Evolutionary conservation across 352 stramenopile genomes (phyloP).

Genomic region (Pythium folliculosum): DNA sequence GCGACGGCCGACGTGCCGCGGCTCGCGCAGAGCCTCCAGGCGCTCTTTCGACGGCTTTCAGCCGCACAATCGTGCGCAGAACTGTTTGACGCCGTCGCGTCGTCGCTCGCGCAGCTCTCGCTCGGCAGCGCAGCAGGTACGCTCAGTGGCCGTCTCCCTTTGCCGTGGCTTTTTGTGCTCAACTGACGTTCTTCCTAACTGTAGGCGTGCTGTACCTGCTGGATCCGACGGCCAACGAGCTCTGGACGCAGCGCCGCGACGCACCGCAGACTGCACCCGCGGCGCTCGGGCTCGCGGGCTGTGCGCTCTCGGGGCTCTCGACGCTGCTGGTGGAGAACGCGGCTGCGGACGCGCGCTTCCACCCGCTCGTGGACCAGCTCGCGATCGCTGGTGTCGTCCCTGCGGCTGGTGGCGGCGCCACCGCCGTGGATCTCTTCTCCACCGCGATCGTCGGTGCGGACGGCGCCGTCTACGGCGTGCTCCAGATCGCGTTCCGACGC

Average conservation of each 20-base stretch:
- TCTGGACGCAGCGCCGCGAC: slow-evolving; percentile 63
- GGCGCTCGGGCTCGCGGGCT: slow-evolving; percentile 58
- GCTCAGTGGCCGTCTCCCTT: background rate
- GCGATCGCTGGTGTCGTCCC: slow-evolving; percentile 30
- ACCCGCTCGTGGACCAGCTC: slow-evolving; percentile 70
- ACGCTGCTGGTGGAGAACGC: slow-evolving; percentile 46
- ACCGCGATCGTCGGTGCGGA: slow-evolving; percentile 43
- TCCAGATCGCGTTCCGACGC: slow-evolving; percentile 47
- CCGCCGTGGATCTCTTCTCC: slow-evolving; percentile 38
- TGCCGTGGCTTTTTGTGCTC: too few relatives aligned
- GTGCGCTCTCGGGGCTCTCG: slow-evolving; percentile 38
- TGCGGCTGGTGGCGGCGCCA: background rate
- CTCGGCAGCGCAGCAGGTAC: slow-evolving; percentile 38
- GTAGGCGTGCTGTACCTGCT: slow-evolving; percentile 61
- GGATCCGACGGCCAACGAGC: slow-evolving; percentile 58
- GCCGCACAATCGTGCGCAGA: slow-evolving; percentile 38
- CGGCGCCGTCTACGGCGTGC: slow-evolving; percentile 50
- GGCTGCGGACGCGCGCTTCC: slow-evolving; percentile 47
- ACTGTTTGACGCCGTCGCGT: slow-evolving; percentile 43
- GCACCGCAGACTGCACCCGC: slow-evolving; percentile 39
- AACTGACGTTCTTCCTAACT: too few relatives aligned
- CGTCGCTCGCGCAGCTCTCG: slow-evolving; percentile 44
- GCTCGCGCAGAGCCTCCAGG: slow-evolving; percentile 32
- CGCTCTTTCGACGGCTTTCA: slow-evolving; percentile 49
- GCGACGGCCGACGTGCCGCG: background rate